A percentile compares a stretch with the other conserved stretches of the same genome.
Evolutionary conservation across 2,329 filamentous ascomycete species (phyloP).

Genomic region (Xylaria sp.): DNA sequence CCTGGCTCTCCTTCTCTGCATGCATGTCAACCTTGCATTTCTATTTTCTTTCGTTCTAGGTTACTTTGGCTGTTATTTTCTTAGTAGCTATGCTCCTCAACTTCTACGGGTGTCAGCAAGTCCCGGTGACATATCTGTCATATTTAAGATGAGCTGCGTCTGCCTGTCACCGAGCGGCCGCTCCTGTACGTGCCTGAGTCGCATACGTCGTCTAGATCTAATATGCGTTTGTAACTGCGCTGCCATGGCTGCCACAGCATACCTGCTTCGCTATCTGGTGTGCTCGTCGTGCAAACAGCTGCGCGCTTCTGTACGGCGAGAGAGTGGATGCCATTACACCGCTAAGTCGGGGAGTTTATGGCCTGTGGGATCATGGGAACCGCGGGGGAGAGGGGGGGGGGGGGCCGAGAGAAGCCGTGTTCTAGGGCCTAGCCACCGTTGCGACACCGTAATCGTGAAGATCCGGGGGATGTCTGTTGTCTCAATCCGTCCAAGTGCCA

Average conservation of each 20-base stretch:
- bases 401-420: not conserved
- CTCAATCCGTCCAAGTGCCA: not conserved
- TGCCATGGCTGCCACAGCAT: conserved; percentile 26
- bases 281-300: conserved; percentile 46
- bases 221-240: conserved; percentile 19
- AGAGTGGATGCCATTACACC: conserved; percentile 31
- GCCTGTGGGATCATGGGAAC: conserved; percentile 33
- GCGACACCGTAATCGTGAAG: conserved; percentile 8
- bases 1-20: not conserved
- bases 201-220: conserved; percentile 23
- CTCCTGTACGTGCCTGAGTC: conserved; percentile 18
- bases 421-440: not conserved
- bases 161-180: conserved; percentile 7
- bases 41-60: not conserved
- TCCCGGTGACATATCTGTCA: conserved; percentile 17
- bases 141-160: conserved; percentile 8
- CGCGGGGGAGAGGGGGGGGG: no score
- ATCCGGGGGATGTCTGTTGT: not conserved
- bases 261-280: conserved; percentile 34
- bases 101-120: not conserved
- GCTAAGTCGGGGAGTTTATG: conserved; percentile 39
- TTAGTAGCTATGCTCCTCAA: no score
- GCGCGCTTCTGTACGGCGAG: conserved; percentile 41
- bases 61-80: not conserved
- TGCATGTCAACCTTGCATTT: conserved; percentile 4